Base-by-base conservation (phyloP, 352 stramenopile species). In the Pilasporangium apinafurcum region DNA sequence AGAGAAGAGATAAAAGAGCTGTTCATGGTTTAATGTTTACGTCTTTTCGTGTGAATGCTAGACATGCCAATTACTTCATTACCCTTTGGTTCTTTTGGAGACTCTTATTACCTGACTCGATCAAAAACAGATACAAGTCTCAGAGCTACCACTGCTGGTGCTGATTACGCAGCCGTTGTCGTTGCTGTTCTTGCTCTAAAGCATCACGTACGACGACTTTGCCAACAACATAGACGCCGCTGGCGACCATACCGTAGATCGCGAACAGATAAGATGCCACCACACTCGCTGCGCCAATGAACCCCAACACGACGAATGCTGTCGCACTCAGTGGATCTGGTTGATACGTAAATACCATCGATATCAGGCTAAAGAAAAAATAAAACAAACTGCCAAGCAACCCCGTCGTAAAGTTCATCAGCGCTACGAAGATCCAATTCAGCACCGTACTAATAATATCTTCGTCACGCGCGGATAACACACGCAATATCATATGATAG, bases 331-430 rank as follows among this genome's bases (percentile, higher is more conserved):
- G 43, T 22, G 82, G 82, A 37, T 92, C 77, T 4, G 82, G 82
- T 33, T 88, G 77, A 59, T 94, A 94, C 49, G 79, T 83, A 25
- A 63, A 84, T 26, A 92, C 76, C 75, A 94, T 89, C 42, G 68
- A 73, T 16, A 88, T 56, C 33, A 94, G 67, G 48, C 71, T 86
- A 49, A 90, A 89, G 48, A 80, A 79, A 46, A 92, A 94, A 59
- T 89, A 92, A 55, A 91, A 91, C 17, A 94, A 59, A 29, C 64
- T 71, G 18, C 82, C 82, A 26, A 91, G 41, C 24, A 94, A 39
- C 1, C 82, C 82, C n/a, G 82, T 89, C n/a, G 79, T 94, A 38
- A 94, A 94, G 59, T 94, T 94, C 50, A 83, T 82, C 30, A 94
- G 48, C 22, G 80, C 72, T 18, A 88, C 71, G 24, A 94, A 82